Percentiles rank a stretch among this genome's conserved stretches.
Conservation (phyloP, 1,284 basidiomycete genomes). For the Coniophora puteana region DNA sequence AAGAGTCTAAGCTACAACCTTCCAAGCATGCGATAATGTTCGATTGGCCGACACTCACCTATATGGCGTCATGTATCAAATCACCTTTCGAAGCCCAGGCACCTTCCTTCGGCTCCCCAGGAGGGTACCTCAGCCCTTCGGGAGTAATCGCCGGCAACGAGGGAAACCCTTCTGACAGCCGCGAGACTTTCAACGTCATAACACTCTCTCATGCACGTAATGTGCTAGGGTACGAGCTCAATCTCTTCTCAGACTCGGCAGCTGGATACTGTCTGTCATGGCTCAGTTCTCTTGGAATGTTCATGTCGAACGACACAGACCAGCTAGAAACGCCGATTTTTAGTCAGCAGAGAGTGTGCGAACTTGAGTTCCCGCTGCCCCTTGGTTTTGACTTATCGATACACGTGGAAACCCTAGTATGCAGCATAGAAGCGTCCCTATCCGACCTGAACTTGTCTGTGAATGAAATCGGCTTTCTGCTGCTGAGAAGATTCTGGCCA, state of each 20-base stretch:
- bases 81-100: constrained; percentile 32
- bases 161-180: no score
- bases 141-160: constrained; percentile 23
- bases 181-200: constrained; percentile 55
- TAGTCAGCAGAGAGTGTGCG: constrained; percentile 34
- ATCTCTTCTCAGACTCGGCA: constrained; percentile 48
- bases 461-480: constrained; percentile 69
- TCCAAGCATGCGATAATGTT: constrained; percentile 54
- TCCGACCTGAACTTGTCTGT: constrained; percentile 66
- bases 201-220: constrained; percentile 56
- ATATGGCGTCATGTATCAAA: constrained; percentile 54
- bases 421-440: constrained; percentile 69
- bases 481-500: constrained; percentile 68
- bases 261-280: constrained; percentile 55
- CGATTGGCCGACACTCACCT: constrained; percentile 62
- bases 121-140: constrained; percentile 46
- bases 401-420: constrained; percentile 68
- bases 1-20: constrained; percentile 38
- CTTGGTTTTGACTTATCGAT: constrained; percentile 66
- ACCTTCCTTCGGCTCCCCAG: constrained; percentile 27
- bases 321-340: constrained; percentile 31
- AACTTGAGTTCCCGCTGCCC: constrained; percentile 66
- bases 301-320: constrained; percentile 42
- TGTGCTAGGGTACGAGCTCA: constrained; percentile 58
- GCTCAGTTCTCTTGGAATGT: constrained; percentile 58